Evolutionary conservation across 2,329 filamentous ascomycete genomes (phyloP), one percentile per base, ranked within the genome.

Genomic region (Sporothrix schenckii): DNA sequence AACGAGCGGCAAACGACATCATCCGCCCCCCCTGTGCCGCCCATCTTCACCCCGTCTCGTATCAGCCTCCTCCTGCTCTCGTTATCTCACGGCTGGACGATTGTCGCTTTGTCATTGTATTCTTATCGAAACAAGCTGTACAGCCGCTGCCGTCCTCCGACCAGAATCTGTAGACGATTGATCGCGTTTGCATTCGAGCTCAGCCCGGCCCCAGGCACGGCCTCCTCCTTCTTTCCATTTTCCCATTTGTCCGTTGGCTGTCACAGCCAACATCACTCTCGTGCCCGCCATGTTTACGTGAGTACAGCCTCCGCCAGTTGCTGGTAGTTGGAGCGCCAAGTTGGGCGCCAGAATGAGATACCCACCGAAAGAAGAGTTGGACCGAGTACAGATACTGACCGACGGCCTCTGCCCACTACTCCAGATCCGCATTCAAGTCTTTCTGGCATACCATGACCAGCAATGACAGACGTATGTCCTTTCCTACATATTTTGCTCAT

Each of bases 371-470:
- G n/a, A 24, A 4, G 2, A 19, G 34, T 13, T 16, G 34, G 30
- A 4, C 19, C 4, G 39, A 50, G 24, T 19, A 16, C 10, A 4
- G 34, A 41, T 13, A 71, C 66, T 71, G 44, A 71, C 58, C 53
- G n/a, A 19, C 54, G 30, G n/a, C 52, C 39, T 71, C 6, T 21
- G 24, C 4, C 49, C 16, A 30, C 16, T 19, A 24, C 6, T 56
- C 21, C 50, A 86, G 88, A 76, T 86, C 86, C 76, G 88, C 91
- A 81, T 91, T 95, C 81, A 91, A 91, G 81, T 92, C 91, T 73
- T 94, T 99, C 83, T 99, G 95, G 95, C 95, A 98, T 85, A 89
- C 91, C 76, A 95, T 90, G 87, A 90, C 88, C 81, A 90, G 88
- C 76, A 84, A 90, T 83, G 88, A 90, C 79, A 82, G 88, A 81